Percentiles rank a stretch among this genome's conserved stretches.
phyloP scores from a whole-genome alignment of 2,329 filamentous ascomycete species.

The Knufia fluminis region DNA sequence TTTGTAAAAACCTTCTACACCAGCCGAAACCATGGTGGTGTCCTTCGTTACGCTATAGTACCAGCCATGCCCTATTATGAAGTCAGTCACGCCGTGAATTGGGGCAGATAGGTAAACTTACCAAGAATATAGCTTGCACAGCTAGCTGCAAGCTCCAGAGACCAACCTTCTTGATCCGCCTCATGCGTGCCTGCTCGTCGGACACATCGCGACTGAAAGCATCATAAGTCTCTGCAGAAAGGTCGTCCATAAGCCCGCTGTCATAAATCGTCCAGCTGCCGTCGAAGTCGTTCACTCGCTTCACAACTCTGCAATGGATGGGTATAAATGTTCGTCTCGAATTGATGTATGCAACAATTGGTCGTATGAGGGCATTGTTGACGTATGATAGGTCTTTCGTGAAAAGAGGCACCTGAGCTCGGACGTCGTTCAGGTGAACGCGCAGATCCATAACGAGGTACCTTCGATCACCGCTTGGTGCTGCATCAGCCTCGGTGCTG shows the following conservation, averaged over 20 bases:
- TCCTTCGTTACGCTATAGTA: slow-evolving; percentile 21
- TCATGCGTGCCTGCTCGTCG: slow-evolving; percentile 74
- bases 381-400: slow-evolving; percentile 87
- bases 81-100: slow-evolving; percentile 5
- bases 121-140: slow-evolving; percentile 88
- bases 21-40: no score
- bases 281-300: slow-evolving; percentile 79
- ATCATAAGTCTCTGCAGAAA: slow-evolving; percentile 83
- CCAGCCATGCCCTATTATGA: slow-evolving; percentile 21
- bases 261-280: slow-evolving; percentile 93
- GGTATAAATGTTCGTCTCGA: slow-evolving; percentile 91
- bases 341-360: slow-evolving; percentile 98
- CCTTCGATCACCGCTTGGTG: slow-evolving; percentile 51
- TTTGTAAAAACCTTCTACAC: no score
- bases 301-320: slow-evolving; percentile 88
- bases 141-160: slow-evolving; percentile 92
- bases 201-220: slow-evolving; percentile 88
- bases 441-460: slow-evolving; percentile 90
- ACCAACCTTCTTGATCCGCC: slow-evolving; percentile 88
- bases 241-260: slow-evolving; percentile 85
- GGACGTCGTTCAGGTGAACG: slow-evolving; percentile 91
- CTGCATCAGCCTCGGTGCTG: slow-evolving; percentile 5
- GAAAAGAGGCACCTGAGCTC: slow-evolving; percentile 86
- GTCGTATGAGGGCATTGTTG: slow-evolving; percentile 87
- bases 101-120: slow-evolving; percentile 34